phyloP scores from a whole-genome alignment of 257 asterid species.

The Solanum ossicruentum region DNA sequence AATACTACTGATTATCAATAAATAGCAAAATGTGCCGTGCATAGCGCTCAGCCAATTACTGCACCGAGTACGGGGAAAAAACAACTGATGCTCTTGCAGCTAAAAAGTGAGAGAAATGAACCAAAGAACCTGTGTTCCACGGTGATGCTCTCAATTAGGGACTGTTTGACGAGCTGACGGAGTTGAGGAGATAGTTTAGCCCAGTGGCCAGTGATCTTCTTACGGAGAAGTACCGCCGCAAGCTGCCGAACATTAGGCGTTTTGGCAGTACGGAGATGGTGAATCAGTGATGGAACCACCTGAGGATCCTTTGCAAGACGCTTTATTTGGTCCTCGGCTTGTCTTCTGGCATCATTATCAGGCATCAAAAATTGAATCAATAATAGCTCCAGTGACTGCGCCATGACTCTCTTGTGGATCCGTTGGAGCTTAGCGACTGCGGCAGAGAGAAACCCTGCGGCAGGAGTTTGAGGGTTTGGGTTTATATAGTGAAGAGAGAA shows the following conservation, averaged over 20 bases:
- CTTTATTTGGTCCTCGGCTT: constrained; percentile 98
- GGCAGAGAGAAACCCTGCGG: constrained; percentile 25
- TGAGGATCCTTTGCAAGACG: constrained; percentile 91
- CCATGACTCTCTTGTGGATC: constrained; percentile 25
- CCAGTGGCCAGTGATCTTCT: constrained; percentile 99
- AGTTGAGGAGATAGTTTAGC: constrained; percentile 67
- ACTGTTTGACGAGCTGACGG: constrained; percentile 78
- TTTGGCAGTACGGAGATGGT: constrained; percentile 97
- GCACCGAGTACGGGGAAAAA: background rate
- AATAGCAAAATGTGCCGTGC: background rate
- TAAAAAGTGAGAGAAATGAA: background rate
- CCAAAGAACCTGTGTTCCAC: constrained; percentile 69
- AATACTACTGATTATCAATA: background rate
- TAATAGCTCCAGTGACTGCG: constrained; percentile 89
- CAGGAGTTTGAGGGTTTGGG: constrained; percentile 10
- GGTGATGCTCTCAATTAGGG: constrained; percentile 86
- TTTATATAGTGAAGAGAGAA: background rate
- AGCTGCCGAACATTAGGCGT: constrained; percentile 97
- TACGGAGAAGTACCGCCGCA: constrained; percentile 93
- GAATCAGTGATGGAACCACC: constrained; percentile 87
- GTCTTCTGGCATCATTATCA: constrained; percentile 94
- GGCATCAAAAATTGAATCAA: constrained; percentile 93
- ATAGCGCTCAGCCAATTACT: background rate
- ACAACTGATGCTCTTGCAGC: background rate
- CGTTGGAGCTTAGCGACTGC: background rate